Evolutionary conservation across 768 basidiomycete genomes (phyloP).

Genomic region (Tricholoma bakamatsutake): DNA sequence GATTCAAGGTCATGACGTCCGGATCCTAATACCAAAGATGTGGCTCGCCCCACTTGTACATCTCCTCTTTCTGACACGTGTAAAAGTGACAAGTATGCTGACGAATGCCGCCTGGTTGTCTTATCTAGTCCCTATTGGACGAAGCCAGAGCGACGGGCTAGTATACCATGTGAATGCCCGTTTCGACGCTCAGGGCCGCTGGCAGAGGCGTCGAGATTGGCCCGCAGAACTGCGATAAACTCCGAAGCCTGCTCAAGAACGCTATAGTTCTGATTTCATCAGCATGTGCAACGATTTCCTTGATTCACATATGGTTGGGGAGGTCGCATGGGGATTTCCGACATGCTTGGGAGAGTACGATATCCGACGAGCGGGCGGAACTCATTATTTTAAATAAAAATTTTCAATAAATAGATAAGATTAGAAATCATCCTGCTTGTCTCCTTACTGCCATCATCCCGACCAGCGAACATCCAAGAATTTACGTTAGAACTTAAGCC

Average conservation of each 20-base stretch:
- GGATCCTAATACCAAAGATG: not conserved
- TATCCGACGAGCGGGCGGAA: conserved; percentile 10
- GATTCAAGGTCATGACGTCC: not conserved
- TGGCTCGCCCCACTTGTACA: not conserved
- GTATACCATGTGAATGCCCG: conserved; percentile 66
- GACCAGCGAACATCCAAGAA: not conserved
- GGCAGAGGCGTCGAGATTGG: conserved; percentile 66
- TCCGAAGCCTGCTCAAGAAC: not conserved
- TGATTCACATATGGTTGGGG: no score
- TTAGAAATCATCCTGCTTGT: conserved; percentile 7
- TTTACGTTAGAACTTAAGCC: not conserved
- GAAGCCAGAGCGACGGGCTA: conserved; percentile 50
- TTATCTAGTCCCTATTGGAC: conserved; percentile 49
- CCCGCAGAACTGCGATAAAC: conserved; percentile 54
- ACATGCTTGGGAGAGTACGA: not conserved
- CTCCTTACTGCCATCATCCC: conserved; percentile 12
- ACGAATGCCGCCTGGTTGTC: not conserved
- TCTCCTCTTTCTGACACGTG: not conserved
- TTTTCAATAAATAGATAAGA: conserved; percentile 2
- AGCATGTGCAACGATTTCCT: not conserved
- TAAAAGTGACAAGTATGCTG: not conserved
- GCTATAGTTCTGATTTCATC: not conserved
- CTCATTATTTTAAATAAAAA: no score
- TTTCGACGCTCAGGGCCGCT: conserved; percentile 63
- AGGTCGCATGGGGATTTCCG: no score